These are phyloP conservation scores for Eucalyptus tenuipes DNA, from an alignment of 345 rosid genomes.

Conservation along the genomic window DNA sequence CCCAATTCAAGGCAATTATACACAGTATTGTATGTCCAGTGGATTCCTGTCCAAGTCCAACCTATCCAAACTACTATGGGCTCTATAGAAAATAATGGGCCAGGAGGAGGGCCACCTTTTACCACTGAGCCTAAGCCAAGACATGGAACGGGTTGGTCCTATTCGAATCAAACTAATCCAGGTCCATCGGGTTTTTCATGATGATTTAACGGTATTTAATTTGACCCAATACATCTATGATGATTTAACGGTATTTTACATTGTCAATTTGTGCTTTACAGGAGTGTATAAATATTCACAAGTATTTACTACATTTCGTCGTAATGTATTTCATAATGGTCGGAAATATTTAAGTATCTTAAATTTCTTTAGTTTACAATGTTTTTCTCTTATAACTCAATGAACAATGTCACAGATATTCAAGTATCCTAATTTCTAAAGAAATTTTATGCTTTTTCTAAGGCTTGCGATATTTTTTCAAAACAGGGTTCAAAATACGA, in stretches of 20 bases:
- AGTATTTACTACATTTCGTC: neutral
- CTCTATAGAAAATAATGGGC: too few relatives aligned
- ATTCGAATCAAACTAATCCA: too few relatives aligned
- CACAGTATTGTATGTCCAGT: too few relatives aligned
- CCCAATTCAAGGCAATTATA: too few relatives aligned
- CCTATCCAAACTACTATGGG: too few relatives aligned
- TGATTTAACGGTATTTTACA: neutral
- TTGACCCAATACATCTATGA: neutral
- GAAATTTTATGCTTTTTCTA: too few relatives aligned
- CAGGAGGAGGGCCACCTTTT: too few relatives aligned
- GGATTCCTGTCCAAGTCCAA: too few relatives aligned
- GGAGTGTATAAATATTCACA: neutral
- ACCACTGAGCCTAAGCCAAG: too few relatives aligned
- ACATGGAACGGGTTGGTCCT: too few relatives aligned
- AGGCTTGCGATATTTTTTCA: neutral
- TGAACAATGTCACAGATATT: neutral
- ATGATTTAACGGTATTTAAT: neutral
- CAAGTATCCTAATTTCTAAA: neutral
- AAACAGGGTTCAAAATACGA: neutral
- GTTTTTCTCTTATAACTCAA: neutral
- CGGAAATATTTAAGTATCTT: too few relatives aligned
- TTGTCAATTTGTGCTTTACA: neutral
- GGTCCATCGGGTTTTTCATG: neutral
- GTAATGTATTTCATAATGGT: neutral
- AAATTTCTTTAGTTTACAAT: too few relatives aligned